Base-by-base conservation (phyloP, 1,139 yeast genomes). In the Hansenula sp. region DNA sequence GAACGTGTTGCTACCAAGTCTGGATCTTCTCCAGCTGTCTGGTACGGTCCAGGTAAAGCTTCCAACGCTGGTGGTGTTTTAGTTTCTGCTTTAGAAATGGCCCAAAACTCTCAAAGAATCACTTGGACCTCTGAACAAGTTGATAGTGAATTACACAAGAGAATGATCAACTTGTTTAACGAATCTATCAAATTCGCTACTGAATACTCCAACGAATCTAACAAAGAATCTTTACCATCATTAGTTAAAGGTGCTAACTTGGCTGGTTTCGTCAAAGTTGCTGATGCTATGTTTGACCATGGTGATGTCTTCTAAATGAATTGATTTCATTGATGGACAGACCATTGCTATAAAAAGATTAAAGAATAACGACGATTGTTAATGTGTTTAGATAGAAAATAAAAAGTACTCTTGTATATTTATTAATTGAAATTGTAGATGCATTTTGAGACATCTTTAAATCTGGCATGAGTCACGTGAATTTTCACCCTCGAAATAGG, bases 61-160 rank as follows among this genome's bases (percentile, higher is more conserved):
- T 94, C 98, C 65, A 93, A 93, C 82, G 86, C 95, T 76, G 98
- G 98, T 76, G 99, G 98, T 82, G 99, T 93, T 61, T 96, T 96
- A 49, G 97, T 91, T 49, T 89, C 96, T 51, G 98, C 98, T 67
- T 81, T 93, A 59, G 99, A 93, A 78, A 93, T 93, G 98, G 97
- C 98, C 52, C 99, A 93, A 77, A 93, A 93, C 87, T 89, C 97
- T 49, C 94, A 85, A 69, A 87, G 98, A 77, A 81, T 84, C 55
- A 71, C 73, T 56, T 90, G 96, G 96, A 78, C 95, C 51, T 60
- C 80, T 50, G 96, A 88, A 74, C 89, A 86, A 74, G 97, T 90
- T 60, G 97, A 90, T 70, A 66, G 68, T 52, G 88, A 84, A 71
- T 81, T 90, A 67, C 88, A 89, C 81, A 78, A 77, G 66, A 91